A percentile compares a stretch with the other conserved stretches of the same genome.
These are phyloP conservation scores for Monilinia aucupariae DNA, from an alignment of 2,329 filamentous ascomycete genomes.

Conservation along the genomic window DNA sequence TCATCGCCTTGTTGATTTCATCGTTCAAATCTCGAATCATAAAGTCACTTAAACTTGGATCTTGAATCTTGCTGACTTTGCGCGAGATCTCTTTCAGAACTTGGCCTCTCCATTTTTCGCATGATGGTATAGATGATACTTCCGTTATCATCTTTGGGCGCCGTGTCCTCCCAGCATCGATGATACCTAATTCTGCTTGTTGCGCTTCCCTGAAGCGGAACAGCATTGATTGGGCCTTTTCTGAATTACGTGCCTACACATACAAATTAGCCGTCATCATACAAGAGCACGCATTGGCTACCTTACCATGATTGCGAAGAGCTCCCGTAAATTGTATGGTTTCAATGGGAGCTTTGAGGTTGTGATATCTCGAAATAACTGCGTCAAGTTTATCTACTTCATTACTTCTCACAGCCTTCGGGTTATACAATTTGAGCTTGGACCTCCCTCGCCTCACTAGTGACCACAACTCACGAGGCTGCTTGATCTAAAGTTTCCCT, in stretches of 20 bases:
- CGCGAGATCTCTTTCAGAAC: slow-evolving; percentile 95
- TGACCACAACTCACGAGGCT: slow-evolving; percentile 2
- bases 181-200: slow-evolving; percentile 91
- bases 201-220: slow-evolving; percentile 98
- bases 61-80: slow-evolving; percentile 95
- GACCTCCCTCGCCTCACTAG: background rate
- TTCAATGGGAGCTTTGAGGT: background rate
- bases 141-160: slow-evolving; percentile 88
- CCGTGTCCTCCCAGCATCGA: slow-evolving; percentile 83
- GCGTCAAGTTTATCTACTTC: background rate
- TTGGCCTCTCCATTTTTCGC: slow-evolving; percentile 97
- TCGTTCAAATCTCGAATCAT: slow-evolving; percentile 98
- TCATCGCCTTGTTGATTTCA: slow-evolving; percentile 98
- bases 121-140: slow-evolving; percentile 74
- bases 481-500: slow-evolving; percentile 9
- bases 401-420: too few relatives aligned
- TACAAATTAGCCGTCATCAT: slow-evolving; percentile 18
- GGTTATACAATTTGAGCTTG: background rate
- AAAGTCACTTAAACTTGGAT: slow-evolving; percentile 84
- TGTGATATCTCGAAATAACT: background rate
- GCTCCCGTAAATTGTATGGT: background rate
- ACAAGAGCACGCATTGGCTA: background rate
- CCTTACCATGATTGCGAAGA: slow-evolving; percentile 31
- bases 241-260: slow-evolving; percentile 80
- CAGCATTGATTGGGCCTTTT: slow-evolving; percentile 99